A percentile compares a stretch with the other conserved stretches of the same genome.
Conservation (phyloP, 1,284 basidiomycete genomes). For the Fomes fomentarius region DNA sequence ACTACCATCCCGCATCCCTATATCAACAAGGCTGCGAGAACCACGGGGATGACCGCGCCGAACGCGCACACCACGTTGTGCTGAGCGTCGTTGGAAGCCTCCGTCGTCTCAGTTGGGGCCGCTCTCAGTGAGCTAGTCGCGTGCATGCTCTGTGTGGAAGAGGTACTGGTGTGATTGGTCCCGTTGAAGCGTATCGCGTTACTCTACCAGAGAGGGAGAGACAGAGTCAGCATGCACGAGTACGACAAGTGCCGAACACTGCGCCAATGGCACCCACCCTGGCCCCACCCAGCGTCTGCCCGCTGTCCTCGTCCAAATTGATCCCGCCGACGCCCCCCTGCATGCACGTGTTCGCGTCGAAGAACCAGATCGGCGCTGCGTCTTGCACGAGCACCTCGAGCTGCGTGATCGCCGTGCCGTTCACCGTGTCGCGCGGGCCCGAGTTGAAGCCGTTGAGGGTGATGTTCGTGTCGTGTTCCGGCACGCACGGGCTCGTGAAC, state of each 20-base stretch:
- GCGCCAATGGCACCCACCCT: too few species aligned
- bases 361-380: slow-evolving; percentile 61
- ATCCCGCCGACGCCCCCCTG: slow-evolving; percentile 64
- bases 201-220: slow-evolving; percentile 34
- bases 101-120: too few species aligned
- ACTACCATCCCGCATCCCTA: slow-evolving; percentile 1
- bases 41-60: slow-evolving; percentile 19
- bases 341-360: slow-evolving; percentile 55
- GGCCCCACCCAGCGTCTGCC: slow-evolving; percentile 56
- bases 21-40: slow-evolving; percentile 20
- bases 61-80: slow-evolving; percentile 19
- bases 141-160: too few species aligned
- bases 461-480: slow-evolving; percentile 45
- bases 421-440: slow-evolving; percentile 49
- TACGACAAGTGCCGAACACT: too few species aligned
- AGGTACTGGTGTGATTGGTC: slow-evolving; percentile 32
- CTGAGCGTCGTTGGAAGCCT: slow-evolving; percentile 16
- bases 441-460: slow-evolving; percentile 64
- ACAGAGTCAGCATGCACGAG: not conserved
- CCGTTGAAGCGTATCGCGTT: slow-evolving; percentile 59
- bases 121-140: too few species aligned
- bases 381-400: slow-evolving; percentile 48
- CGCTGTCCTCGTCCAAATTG: slow-evolving; percentile 53
- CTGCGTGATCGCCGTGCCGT: slow-evolving; percentile 49
- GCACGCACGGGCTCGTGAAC: slow-evolving; percentile 55